Evolutionary conservation across 352 stramenopile genomes (phyloP), one percentile per base, ranked within the genome.

Genomic region (Thraustotheca clavata): DNA sequence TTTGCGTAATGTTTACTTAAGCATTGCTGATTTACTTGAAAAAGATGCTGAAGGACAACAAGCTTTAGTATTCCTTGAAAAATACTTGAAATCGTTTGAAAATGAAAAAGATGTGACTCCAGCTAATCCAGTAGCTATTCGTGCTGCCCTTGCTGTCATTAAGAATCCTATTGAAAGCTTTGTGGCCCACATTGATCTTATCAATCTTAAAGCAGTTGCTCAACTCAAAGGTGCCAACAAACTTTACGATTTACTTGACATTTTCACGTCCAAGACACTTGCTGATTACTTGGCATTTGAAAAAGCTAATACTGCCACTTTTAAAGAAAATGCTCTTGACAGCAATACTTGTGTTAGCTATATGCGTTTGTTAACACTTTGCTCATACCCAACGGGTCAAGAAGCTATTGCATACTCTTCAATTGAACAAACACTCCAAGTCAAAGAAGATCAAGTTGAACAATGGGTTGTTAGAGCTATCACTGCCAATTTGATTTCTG

Each of bases 381-480:
- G 91, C 68, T 83, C 87, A 65, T 71, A 97, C 63, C 88, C 91
- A 29, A 85, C 86, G 24, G 85, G 94, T 59, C 95, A 97, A 66
- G 86, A 97, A 67, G 87, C 95, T 71, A 90, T 97, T 57, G 71
- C 89, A 57, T 98, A 96, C 75, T 74, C 76, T 59, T 74, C 82
- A 18, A 85, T 98, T 49, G 89, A 89, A 1, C 70, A 73, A 12
- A 89, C 79, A 46, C 72, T 98, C 29, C 79, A 88, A 33, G 81
- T 96, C 49, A 59, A 83, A 31, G 80, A 90, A 35, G 73, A 85
- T 40, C 83, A 97, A 24, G 89, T 98, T 22, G 94, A 98, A 76
- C 86, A 89, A 68, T 98, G 91, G 91, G 87, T 98, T 49, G 95
- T 98, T 67, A 83, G 83, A 49, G 91, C 89, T 55, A 96, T 98